A percentile compares a stretch with the other conserved stretches of the same genome.
phyloP scores from a whole-genome alignment of 352 stramenopile genomes.

The Phytopythium cucurbitacearum region DNA sequence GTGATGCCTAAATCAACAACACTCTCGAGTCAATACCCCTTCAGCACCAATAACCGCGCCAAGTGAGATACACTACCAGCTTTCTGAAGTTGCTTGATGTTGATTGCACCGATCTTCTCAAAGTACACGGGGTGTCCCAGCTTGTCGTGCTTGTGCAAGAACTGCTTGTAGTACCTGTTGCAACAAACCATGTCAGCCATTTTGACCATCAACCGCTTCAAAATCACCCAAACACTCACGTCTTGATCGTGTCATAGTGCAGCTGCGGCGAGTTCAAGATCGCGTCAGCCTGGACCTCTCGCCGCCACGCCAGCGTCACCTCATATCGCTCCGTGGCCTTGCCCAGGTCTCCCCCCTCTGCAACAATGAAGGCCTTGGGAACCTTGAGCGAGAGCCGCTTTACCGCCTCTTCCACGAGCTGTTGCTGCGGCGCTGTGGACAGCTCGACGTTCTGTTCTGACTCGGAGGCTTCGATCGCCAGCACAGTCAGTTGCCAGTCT shows the following conservation, averaged over 20 bases:
- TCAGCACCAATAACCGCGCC: too few relatives aligned
- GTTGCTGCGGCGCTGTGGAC: background rate
- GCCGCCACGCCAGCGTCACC: slow-evolving; percentile 62
- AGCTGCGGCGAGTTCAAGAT: slow-evolving; percentile 58
- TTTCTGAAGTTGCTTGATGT: slow-evolving; percentile 76
- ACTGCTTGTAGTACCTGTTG: slow-evolving; percentile 70
- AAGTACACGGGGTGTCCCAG: slow-evolving; percentile 76
- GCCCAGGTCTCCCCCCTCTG: slow-evolving; percentile 55
- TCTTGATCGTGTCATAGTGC: slow-evolving; percentile 68
- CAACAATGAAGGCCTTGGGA: slow-evolving; percentile 54
- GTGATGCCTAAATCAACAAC: slow-evolving; percentile 27
- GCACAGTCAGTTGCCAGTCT: slow-evolving; percentile 61
- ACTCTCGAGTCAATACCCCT: background rate
- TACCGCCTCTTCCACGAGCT: background rate
- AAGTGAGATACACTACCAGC: slow-evolving; percentile 11
- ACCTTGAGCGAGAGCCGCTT: slow-evolving; percentile 19
- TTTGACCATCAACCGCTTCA: too few relatives aligned
- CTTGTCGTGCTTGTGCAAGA: slow-evolving; percentile 77
- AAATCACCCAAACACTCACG: slow-evolving; percentile 23
- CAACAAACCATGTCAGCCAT: background rate
- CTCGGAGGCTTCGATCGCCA: slow-evolving; percentile 57
- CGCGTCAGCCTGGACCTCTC: slow-evolving; percentile 65
- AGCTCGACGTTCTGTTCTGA: slow-evolving; percentile 21
- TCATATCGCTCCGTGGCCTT: slow-evolving; percentile 67
- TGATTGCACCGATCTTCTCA: slow-evolving; percentile 78